phyloP scores from a whole-genome alignment of 352 stramenopile genomes.

The Phytophthora kernoviae region DNA sequence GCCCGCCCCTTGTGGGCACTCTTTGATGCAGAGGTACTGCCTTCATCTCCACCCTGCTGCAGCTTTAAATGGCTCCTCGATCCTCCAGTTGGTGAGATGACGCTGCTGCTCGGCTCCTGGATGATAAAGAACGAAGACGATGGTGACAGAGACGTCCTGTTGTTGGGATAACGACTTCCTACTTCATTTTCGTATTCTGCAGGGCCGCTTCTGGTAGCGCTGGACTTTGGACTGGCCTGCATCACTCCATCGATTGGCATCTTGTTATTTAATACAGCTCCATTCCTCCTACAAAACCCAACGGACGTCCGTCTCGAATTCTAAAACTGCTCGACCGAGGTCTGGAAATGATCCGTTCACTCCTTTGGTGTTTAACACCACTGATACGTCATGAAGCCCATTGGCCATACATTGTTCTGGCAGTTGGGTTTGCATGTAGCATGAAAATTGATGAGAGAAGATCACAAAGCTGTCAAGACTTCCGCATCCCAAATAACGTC shows the following conservation, averaged over 20 bases:
- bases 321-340: too few species aligned
- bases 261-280: too few species aligned
- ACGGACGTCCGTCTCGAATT: background rate
- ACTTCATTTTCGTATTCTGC: conserved; percentile 4
- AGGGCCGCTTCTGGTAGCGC: conserved; percentile 7
- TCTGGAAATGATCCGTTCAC: too few species aligned
- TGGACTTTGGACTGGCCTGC: background rate
- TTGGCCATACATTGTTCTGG: too few species aligned
- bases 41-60: conserved; percentile 5
- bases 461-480: too few species aligned
- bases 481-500: too few species aligned
- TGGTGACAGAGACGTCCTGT: conserved; percentile 9
- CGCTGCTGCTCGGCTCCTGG: conserved; percentile 40
- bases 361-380: too few species aligned
- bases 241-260: background rate
- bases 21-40: background rate
- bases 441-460: too few species aligned
- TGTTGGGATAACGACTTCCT: background rate
- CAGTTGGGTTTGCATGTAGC: too few species aligned
- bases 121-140: conserved; percentile 72
- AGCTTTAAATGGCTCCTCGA: conserved; percentile 11
- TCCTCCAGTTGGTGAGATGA: conserved; percentile 36
- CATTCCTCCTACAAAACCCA: background rate
- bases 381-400: too few species aligned
- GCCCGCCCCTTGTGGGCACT: conserved; percentile 3